phyloP scores from a whole-genome alignment of 371 early-diverging fungal genomes.

The Saksenaea vasiformis region DNA sequence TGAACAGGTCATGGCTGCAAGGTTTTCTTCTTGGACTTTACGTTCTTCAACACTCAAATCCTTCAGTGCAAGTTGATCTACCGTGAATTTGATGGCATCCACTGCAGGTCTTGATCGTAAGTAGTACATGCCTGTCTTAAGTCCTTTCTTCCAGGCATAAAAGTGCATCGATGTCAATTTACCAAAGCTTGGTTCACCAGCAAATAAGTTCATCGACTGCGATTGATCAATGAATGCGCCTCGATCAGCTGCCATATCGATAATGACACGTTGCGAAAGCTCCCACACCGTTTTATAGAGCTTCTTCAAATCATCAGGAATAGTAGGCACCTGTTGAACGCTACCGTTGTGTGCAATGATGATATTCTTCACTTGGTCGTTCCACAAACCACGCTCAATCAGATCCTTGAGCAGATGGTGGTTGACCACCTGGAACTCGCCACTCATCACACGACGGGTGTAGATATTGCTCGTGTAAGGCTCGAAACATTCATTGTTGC shows the following conservation, averaged over 20 bases:
- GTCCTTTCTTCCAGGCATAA: conserved; percentile 98
- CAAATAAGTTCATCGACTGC: conserved; percentile 98
- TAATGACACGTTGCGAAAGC: conserved; percentile 87
- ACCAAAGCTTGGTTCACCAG: conserved; percentile 90
- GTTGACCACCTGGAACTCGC: conserved; percentile 99
- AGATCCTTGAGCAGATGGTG: conserved; percentile 95
- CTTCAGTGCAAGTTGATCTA: conserved; percentile 63
- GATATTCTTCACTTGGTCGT: conserved; percentile 94
- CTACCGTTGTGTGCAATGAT: conserved; percentile 98
- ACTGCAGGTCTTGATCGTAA: conserved; percentile 96
- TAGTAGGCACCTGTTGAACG: conserved; percentile 74
- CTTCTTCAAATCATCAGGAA: conserved; percentile 92
- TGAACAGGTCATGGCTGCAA: conserved; percentile 79
- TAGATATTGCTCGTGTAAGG: conserved; percentile 99
- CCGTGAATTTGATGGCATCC: conserved; percentile 97
- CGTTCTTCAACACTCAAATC: conserved; percentile 26
- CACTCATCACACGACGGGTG: conserved; percentile 97
- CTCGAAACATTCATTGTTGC: conserved; percentile 99
- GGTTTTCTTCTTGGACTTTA: conserved; percentile 26
- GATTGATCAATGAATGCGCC: conserved; percentile 99
- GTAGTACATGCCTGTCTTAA: conserved; percentile 99
- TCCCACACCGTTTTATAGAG: conserved; percentile 99
- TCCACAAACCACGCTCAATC: conserved; percentile 94
- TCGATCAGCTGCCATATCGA: conserved; percentile 92
- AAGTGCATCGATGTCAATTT: conserved; percentile 99